phyloP scores from a whole-genome alignment of 2,329 filamentous ascomycete species.

The Leptodontidium sp. region DNA sequence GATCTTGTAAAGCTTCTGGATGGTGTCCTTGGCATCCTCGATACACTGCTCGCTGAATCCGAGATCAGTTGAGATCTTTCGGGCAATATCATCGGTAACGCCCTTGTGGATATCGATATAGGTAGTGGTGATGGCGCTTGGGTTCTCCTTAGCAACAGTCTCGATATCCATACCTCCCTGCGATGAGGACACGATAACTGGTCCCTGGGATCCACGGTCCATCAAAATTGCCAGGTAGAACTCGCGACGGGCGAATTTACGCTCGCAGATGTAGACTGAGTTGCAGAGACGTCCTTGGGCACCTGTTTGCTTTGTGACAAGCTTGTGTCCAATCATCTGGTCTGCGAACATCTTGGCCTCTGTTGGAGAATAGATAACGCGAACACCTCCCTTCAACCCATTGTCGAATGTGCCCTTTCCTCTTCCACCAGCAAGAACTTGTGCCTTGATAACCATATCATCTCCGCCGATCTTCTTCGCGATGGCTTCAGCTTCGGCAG shows the following conservation, averaged over 20 bases:
- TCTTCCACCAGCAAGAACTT: slow-evolving; percentile 96
- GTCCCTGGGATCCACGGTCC: slow-evolving; percentile 90
- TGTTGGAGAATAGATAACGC: slow-evolving; percentile 98
- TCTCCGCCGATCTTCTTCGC: slow-evolving; percentile 91
- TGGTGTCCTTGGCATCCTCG: slow-evolving; percentile 92
- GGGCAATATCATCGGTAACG: slow-evolving; percentile 94
- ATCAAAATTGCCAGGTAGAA: slow-evolving; percentile 99
- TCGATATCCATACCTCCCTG: slow-evolving; percentile 99
- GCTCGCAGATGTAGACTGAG: slow-evolving; percentile 98
- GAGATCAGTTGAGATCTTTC: slow-evolving; percentile 87
- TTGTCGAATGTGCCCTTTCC: slow-evolving; percentile 99
- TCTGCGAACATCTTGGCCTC: slow-evolving; percentile 96
- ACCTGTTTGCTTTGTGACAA: slow-evolving; percentile 99
- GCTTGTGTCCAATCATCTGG: slow-evolving; percentile 99
- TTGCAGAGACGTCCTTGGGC: slow-evolving; percentile 93
- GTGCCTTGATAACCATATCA: slow-evolving; percentile 99
- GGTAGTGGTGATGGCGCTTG: slow-evolving; percentile 93
- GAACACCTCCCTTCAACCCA: slow-evolving; percentile 97
- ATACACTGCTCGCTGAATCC: slow-evolving; percentile 99
- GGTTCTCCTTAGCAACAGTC: slow-evolving; percentile 96
- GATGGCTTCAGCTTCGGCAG: slow-evolving; percentile 88
- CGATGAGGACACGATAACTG: slow-evolving; percentile 96
- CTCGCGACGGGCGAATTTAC: slow-evolving; percentile 98
- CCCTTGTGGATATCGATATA: slow-evolving; percentile 92
- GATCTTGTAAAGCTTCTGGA: slow-evolving; percentile 99